These are phyloP conservation scores for Lenzites betulinus DNA, from an alignment of 768 basidiomycete species.

Conservation along the genomic window DNA sequence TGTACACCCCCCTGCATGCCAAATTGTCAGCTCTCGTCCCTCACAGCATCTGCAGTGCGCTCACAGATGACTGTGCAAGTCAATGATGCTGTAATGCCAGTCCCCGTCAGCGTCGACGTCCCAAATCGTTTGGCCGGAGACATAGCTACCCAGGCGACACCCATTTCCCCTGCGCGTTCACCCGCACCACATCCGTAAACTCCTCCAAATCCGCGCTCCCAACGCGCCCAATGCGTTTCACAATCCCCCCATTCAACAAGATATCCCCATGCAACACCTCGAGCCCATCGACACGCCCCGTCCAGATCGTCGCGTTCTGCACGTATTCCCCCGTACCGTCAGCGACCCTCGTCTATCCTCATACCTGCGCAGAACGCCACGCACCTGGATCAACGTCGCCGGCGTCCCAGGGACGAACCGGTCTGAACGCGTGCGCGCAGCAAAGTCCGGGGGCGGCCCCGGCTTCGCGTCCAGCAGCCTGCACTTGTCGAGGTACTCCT, in stretches of 20 bases:
- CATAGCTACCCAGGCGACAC: constrained; percentile 64
- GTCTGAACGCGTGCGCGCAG: constrained; percentile 57
- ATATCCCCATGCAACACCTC: constrained; percentile 67
- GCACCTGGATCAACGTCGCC: constrained; percentile 44
- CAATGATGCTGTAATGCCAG: constrained; percentile 11
- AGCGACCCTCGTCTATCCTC: neutral
- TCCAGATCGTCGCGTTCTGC: constrained; percentile 81
- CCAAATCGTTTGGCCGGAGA: neutral
- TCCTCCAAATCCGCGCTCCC: constrained; percentile 22
- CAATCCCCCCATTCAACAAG: constrained; percentile 68
- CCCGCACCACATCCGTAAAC: constrained; percentile 42
- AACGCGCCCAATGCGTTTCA: constrained; percentile 58
- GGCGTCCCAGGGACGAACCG: constrained; percentile 65
- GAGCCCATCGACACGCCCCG: constrained; percentile 68
- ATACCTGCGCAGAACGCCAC: neutral
- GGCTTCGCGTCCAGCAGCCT: constrained; percentile 41
- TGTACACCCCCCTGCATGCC: constrained; percentile 4
- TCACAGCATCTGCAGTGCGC: constrained; percentile 41
- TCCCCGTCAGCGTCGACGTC: neutral
- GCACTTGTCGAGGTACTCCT: constrained; percentile 45
- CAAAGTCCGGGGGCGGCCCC: constrained; percentile 49
- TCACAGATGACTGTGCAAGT: constrained; percentile 23
- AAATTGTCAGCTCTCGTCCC: constrained; percentile 26
- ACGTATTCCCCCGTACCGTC: neutral
- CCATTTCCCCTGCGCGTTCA: constrained; percentile 74